Percentiles rank a stretch among this genome's conserved stretches.
These are phyloP conservation scores for Peniophora sp. DNA, from an alignment of 1,284 basidiomycete genomes.

Conservation along the genomic window DNA sequence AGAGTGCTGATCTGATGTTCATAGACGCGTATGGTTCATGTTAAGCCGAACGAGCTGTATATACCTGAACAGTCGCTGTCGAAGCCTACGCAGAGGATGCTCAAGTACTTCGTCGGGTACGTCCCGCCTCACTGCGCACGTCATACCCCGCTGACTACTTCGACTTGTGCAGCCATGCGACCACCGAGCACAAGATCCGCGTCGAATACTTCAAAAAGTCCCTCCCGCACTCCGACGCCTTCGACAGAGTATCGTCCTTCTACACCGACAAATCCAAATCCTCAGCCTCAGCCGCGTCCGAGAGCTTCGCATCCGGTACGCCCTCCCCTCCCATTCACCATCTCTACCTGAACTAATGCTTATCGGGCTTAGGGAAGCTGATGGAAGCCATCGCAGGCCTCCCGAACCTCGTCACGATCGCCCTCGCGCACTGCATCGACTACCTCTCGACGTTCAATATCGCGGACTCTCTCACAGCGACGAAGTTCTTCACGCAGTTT, in stretches of 20 bases:
- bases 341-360: slow-evolving; percentile 1
- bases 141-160: background rate
- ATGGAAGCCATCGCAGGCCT: slow-evolving; percentile 66
- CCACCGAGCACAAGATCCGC: slow-evolving; percentile 42
- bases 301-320: slow-evolving; percentile 41
- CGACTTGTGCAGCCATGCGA: slow-evolving; percentile 37
- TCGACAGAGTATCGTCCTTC: slow-evolving; percentile 64
- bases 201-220: slow-evolving; percentile 56
- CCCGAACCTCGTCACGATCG: slow-evolving; percentile 66
- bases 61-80: slow-evolving; percentile 59
- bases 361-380: slow-evolving; percentile 23
- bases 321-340: slow-evolving; percentile 1
- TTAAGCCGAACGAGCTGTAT: slow-evolving; percentile 79
- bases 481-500: slow-evolving; percentile 75
- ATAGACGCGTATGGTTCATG: slow-evolving; percentile 78
- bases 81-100: slow-evolving; percentile 69
- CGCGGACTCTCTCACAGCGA: slow-evolving; percentile 67
- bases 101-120: slow-evolving; percentile 61
- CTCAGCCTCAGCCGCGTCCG: slow-evolving; percentile 30
- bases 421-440: slow-evolving; percentile 70
- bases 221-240: slow-evolving; percentile 67
- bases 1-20: background rate
- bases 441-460: slow-evolving; percentile 76
- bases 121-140: slow-evolving; percentile 12
- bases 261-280: slow-evolving; percentile 46